Percentiles rank a stretch among this genome's conserved stretches.
These are phyloP conservation scores for Chlorella sorokiniana DNA, from an alignment of 139 green algal species.

Conservation along the genomic window DNA sequence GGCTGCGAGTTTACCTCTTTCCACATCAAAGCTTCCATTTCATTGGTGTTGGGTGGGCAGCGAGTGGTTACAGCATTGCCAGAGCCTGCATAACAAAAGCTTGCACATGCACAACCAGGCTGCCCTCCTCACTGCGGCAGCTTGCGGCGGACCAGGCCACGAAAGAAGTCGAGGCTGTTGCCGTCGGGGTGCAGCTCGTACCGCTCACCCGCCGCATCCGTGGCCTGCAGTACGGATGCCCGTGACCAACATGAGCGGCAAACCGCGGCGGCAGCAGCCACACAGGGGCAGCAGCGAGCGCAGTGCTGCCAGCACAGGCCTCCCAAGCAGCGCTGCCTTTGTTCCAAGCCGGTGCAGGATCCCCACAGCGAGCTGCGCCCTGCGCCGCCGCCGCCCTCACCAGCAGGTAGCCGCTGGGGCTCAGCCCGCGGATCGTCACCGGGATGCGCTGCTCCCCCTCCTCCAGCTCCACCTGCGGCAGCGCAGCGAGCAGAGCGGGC, in stretches of 20 bases:
- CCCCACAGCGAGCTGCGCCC: too few relatives aligned
- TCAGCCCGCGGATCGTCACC: conserved; percentile 65
- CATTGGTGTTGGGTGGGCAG: too few relatives aligned
- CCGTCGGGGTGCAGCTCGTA: conserved; percentile 92
- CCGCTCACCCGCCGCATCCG: conserved; percentile 55
- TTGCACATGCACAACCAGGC: not conserved
- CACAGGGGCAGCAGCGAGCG: not conserved
- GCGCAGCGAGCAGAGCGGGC: not conserved
- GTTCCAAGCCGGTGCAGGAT: too few relatives aligned
- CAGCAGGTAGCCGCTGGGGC: conserved; percentile 75
- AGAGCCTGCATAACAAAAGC: too few relatives aligned
- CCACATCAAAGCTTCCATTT: too few relatives aligned
- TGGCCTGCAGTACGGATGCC: conserved; percentile 36
- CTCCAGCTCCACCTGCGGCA: conserved; percentile 48
- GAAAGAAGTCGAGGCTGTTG: conserved; percentile 84
- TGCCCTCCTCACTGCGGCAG: not conserved
- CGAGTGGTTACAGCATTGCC: too few relatives aligned
- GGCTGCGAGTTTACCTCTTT: too few relatives aligned
- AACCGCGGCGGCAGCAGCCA: not conserved
- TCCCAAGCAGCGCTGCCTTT: not conserved
- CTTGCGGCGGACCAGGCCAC: conserved; percentile 65
- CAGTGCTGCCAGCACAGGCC: not conserved
- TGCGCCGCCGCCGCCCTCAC: too few relatives aligned
- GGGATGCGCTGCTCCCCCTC: conserved; percentile 32
- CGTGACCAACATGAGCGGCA: not conserved